Evolutionary conservation across 345 rosid species (phyloP), one percentile per base, ranked within the genome.

Genomic region (Rhodamnia rubescens): DNA sequence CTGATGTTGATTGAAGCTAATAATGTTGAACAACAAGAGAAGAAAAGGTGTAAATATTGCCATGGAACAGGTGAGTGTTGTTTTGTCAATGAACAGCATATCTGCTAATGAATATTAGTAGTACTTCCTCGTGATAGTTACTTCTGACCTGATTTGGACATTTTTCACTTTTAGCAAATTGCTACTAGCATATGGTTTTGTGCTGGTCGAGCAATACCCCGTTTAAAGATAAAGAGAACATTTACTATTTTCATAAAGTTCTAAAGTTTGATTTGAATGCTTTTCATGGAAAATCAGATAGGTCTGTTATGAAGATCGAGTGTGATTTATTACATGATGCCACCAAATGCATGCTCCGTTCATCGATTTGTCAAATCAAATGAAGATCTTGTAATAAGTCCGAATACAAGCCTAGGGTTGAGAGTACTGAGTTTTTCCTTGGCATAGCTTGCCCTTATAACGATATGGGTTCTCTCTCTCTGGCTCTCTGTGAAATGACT

Each of bases 1-100:
- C 91, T 97, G 90, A 97, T 97, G 99, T 83, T 97, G 83, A 94
- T 95, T 84, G 99, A 95, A 91, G 96, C 87, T 64, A 97, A 94
- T 88, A 95, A 95, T 89, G 98, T 97, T 55, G 94, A 95, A 89
- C 94, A 90, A 82, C 99, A 97, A 88, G 96, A 94, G 95, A 95
- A 94, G 92, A 97, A 95, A 91, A 91, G 98, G 90, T 97, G 99
- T 90, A 94, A 92, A 91, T 97, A 97, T 90, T 97, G 99, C 91
- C 91, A 89, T 86, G 98, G 99, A 90, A 94, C 93, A 78, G 99
- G 99, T 95, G 91, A 64, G 89, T 82, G 49, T 40, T 32, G 36
- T 83, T 83, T 84, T 82, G 24, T 58, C 83, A 82, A 82, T 53
- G 13, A 21, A 53, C 11, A 16, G 14, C 54, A 82, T 12, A 82